These are phyloP conservation scores for Trametes cinnabarina DNA, from an alignment of 768 basidiomycete genomes.

Conservation along the genomic window DNA sequence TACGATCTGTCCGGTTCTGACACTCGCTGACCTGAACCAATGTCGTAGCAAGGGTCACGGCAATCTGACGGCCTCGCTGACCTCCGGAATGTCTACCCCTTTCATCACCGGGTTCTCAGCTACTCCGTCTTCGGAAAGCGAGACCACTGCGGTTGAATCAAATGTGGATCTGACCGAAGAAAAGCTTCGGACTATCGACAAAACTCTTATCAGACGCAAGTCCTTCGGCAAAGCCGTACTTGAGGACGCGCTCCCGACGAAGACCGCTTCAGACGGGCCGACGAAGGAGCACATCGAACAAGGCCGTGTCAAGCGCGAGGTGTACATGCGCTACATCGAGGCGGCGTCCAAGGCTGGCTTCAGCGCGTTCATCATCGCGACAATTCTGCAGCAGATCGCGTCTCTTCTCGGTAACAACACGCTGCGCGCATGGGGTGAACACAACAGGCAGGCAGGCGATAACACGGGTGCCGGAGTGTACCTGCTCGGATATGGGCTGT, in stretches of 20 bases:
- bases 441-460: slow-evolving; percentile 58
- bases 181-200: slow-evolving; percentile 38
- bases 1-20: neutral
- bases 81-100: slow-evolving; percentile 31
- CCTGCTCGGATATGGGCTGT: slow-evolving; percentile 64
- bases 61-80: slow-evolving; percentile 9
- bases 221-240: slow-evolving; percentile 60
- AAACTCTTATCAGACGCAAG: slow-evolving; percentile 54
- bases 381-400: slow-evolving; percentile 53
- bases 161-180: slow-evolving; percentile 26
- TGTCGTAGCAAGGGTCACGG: slow-evolving; percentile 30
- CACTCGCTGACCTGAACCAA: neutral
- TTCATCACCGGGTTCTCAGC: slow-evolving; percentile 27
- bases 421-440: slow-evolving; percentile 80
- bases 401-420: slow-evolving; percentile 62
- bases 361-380: slow-evolving; percentile 50
- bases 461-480: slow-evolving; percentile 59
- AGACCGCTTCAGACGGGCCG: slow-evolving; percentile 45
- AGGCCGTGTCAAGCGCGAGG: slow-evolving; percentile 73
- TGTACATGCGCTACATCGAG: slow-evolving; percentile 76
- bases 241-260: slow-evolving; percentile 39
- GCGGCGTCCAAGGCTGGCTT: slow-evolving; percentile 79
- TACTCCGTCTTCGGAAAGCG: slow-evolving; percentile 29
- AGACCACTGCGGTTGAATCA: slow-evolving; percentile 20
- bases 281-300: slow-evolving; percentile 74